A percentile compares a stretch with the other conserved stretches of the same genome.
Evolutionary conservation across 2,329 filamentous ascomycete genomes (phyloP).

Genomic region (Colletotrichum euphorbiae): DNA sequence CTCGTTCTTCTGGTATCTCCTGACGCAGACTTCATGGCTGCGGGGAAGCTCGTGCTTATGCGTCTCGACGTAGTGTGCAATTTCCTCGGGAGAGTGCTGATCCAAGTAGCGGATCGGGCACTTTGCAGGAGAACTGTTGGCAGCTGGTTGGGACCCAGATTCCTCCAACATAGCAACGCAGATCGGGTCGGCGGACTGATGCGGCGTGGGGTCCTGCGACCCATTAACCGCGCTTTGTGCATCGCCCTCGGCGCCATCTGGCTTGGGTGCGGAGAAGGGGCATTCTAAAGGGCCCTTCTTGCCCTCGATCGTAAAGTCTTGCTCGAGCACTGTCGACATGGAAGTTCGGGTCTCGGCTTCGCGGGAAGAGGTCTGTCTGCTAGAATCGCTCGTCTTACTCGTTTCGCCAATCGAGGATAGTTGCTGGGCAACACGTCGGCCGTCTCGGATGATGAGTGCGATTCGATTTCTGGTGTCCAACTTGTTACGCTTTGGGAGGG

Average conservation of each 20-base stretch:
- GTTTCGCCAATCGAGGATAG: conserved; percentile 61
- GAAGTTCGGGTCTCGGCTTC: conserved; percentile 63
- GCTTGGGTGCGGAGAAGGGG: conserved; percentile 72
- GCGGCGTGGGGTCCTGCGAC: conserved; percentile 55
- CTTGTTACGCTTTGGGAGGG: conserved; percentile 62
- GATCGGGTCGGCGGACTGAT: conserved; percentile 68
- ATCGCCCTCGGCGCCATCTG: conserved; percentile 31
- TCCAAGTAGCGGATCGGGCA: conserved; percentile 95
- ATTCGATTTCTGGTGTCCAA: conserved; percentile 66
- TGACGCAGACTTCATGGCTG: conserved; percentile 92
- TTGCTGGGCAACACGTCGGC: conserved; percentile 67
- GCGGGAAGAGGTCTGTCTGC: conserved; percentile 59
- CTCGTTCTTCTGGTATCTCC: conserved; percentile 88
- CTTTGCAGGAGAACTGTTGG: conserved; percentile 67
- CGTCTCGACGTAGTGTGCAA: conserved; percentile 92
- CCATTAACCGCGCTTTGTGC: conserved; percentile 22
- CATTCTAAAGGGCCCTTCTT: conserved; percentile 83
- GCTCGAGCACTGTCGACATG: conserved; percentile 77
- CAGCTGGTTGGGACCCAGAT: conserved; percentile 63
- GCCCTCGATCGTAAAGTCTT: conserved; percentile 90
- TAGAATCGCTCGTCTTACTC: conserved; percentile 64
- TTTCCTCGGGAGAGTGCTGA: conserved; percentile 91
- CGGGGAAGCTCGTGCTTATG: conserved; percentile 96
- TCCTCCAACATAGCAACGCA: conserved; percentile 74
- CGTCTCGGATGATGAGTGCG: conserved; percentile 73